A percentile compares a stretch with the other conserved stretches of the same genome.
These are phyloP conservation scores for Starmerella tilneyi DNA, from an alignment of 805 yeast species.

Conservation along the genomic window DNA sequence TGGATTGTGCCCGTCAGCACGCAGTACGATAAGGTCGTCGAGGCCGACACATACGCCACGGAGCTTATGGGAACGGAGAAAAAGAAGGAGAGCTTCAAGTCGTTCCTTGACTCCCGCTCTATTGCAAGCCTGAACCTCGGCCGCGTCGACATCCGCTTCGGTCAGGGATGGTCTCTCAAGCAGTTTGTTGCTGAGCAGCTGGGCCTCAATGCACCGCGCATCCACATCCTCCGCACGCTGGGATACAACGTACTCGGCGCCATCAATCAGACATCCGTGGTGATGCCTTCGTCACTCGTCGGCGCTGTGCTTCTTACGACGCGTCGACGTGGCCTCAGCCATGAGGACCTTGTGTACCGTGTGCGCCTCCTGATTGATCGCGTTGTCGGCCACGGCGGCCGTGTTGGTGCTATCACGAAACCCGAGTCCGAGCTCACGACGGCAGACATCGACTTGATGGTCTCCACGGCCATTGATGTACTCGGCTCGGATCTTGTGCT, in stretches of 20 bases:
- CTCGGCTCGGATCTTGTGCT: slow-evolving; percentile 34
- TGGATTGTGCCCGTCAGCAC: slow-evolving; percentile 48
- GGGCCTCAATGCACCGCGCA: slow-evolving; percentile 13
- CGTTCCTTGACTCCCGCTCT: slow-evolving; percentile 31
- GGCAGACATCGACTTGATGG: slow-evolving; percentile 29
- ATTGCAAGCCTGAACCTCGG: slow-evolving; percentile 33
- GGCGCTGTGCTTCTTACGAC: slow-evolving; percentile 39
- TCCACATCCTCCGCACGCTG: slow-evolving; percentile 36
- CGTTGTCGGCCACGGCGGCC: slow-evolving; percentile 33
- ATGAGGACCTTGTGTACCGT: slow-evolving; percentile 30
- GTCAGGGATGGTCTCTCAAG: slow-evolving; percentile 36
- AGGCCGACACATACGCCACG: slow-evolving; percentile 43
- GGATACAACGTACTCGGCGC: slow-evolving; percentile 48
- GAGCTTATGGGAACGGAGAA: slow-evolving; percentile 51
- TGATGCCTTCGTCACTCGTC: slow-evolving; percentile 46
- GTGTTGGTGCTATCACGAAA: slow-evolving; percentile 32
- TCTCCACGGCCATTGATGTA: slow-evolving; percentile 34
- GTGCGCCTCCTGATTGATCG: slow-evolving; percentile 32
- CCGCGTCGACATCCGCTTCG: slow-evolving; percentile 35
- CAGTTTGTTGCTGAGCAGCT: slow-evolving; percentile 30
- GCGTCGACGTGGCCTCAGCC: slow-evolving; percentile 34
- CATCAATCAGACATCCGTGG: slow-evolving; percentile 40
- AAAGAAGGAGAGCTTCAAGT: slow-evolving; percentile 41
- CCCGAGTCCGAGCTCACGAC: slow-evolving; percentile 20
- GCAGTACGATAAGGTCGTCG: slow-evolving; percentile 51